Evolutionary conservation across 208 protist genomes (phyloP), one percentile per base, ranked within the genome.

Genomic region (Trypanosoma lewisi): DNA sequence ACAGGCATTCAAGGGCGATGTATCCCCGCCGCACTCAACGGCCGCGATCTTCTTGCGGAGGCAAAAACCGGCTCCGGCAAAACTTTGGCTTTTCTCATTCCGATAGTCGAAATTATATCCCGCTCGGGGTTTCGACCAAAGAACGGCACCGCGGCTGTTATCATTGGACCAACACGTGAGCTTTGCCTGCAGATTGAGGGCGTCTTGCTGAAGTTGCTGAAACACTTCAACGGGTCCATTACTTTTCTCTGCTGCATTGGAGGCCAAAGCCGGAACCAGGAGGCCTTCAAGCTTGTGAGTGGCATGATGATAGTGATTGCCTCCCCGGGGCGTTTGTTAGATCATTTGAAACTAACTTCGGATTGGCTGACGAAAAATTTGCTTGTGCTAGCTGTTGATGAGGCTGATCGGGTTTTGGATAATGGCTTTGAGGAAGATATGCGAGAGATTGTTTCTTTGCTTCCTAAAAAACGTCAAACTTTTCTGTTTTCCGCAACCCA

Each of bases 401-500:
- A 99, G 88, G 98, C 98, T 4, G 98, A 99, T 79, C 91, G 98
- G 45, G 98, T 99, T 41, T 88, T 99, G 9, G 97, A 99, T 74
- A 95, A 98, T 81, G 97, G 87, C 45, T 99, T 98, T 69, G 97
- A 99, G 74, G 97, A 99, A 57, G 97, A 99, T 75, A 97, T 99
- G 91, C 90, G 91, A 31, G 95, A 99, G 67, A 99, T 99, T 83
- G 84, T 99, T 33, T 93, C 96, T 47, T 61, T 99, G n/a, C 84
- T 99, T 14, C 99, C 98, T 8, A 84, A 78, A 52, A 80, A 80
- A 30, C 93, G 98, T 8, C 98, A 99, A 74, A 99, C 98, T 1
- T 93, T 99, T 62, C 78, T 99, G 16, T 99, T 99, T 73, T 99
- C 95, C 0, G 99, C 98, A 9, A 99, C 98, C 31, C 98, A 99